Conservation (phyloP, 2,329 filamentous ascomycete genomes). For the Septoria petroselini region DNA sequence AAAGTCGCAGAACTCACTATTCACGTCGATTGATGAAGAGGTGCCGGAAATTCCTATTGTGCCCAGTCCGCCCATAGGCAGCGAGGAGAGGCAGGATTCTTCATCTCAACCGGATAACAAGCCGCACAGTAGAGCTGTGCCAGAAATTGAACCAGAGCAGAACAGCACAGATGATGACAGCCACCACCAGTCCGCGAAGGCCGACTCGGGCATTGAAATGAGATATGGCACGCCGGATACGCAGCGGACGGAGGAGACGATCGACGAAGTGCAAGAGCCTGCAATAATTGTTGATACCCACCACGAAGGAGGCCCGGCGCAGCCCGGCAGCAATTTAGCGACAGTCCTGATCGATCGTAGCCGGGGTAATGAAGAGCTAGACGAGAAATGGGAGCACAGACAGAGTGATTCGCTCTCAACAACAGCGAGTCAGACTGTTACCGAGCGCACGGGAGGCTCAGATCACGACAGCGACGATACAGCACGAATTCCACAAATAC, state of each 20-base stretch:
- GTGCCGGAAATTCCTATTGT: conserved; percentile 23
- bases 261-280: conserved; percentile 10
- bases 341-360: background rate
- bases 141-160: conserved; percentile 13
- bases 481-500: conserved; percentile 16
- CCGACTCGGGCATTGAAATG: conserved; percentile 57
- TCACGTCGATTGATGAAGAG: conserved; percentile 18
- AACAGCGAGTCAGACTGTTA: conserved; percentile 18
- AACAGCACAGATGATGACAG: conserved; percentile 22
- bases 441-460: conserved; percentile 10
- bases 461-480: conserved; percentile 13
- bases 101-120: background rate
- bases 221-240: conserved; percentile 37
- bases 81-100: background rate
- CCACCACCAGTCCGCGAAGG: conserved; percentile 42
- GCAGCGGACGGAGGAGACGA: conserved; percentile 16
- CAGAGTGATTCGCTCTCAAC: conserved; percentile 15
- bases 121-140: conserved; percentile 15
- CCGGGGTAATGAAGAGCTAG: conserved; percentile 4
- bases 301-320: background rate
- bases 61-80: conserved; percentile 8
- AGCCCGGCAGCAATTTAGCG: background rate
- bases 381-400: conserved; percentile 2
- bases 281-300: background rate
- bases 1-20: conserved; percentile 25